Evolutionary conservation across 2,329 filamentous ascomycete species (phyloP).

Genomic region (Colletotrichum sidae): DNA sequence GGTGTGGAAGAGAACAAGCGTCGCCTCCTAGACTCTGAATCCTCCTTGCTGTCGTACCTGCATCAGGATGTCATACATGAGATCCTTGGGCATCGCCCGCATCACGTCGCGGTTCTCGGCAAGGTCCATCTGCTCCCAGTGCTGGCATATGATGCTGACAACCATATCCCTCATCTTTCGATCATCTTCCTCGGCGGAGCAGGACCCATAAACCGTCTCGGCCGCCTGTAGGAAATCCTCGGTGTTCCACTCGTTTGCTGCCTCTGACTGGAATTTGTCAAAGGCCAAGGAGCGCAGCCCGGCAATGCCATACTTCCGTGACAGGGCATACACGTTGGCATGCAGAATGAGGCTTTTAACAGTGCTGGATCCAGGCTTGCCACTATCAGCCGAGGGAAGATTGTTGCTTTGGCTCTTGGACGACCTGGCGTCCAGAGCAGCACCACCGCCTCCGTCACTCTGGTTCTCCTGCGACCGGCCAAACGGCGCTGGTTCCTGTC

Average conservation of each 20-base stretch:
- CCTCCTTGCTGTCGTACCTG: constrained; percentile 19
- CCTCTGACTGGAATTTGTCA: constrained; percentile 20
- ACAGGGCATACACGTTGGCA: constrained; percentile 25
- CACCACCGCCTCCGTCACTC: not conserved
- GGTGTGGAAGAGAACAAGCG: not conserved
- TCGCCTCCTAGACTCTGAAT: constrained; percentile 7
- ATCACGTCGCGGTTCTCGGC: constrained; percentile 25
- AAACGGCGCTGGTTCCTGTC: not conserved
- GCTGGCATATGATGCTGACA: constrained; percentile 25
- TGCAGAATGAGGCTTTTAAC: constrained; percentile 20
- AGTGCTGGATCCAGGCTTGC: too few relatives aligned
- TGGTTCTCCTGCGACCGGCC: constrained; percentile 13
- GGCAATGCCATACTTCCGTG: constrained; percentile 22
- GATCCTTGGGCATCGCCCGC: constrained; percentile 23
- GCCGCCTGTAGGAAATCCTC: constrained; percentile 29
- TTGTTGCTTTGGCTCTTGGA: not conserved
- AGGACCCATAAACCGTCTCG: constrained; percentile 17
- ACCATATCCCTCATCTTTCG: constrained; percentile 26
- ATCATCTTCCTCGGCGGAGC: constrained; percentile 10
- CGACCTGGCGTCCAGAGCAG: not conserved
- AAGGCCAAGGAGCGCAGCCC: constrained; percentile 4
- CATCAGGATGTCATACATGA: constrained; percentile 28
- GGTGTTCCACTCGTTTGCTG: constrained; percentile 28
- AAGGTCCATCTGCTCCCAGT: constrained; percentile 24
- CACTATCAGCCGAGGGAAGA: not conserved